These are phyloP conservation scores for Pulveroboletus sp. DNA, from an alignment of 768 basidiomycete species.

Conservation along the genomic window DNA sequence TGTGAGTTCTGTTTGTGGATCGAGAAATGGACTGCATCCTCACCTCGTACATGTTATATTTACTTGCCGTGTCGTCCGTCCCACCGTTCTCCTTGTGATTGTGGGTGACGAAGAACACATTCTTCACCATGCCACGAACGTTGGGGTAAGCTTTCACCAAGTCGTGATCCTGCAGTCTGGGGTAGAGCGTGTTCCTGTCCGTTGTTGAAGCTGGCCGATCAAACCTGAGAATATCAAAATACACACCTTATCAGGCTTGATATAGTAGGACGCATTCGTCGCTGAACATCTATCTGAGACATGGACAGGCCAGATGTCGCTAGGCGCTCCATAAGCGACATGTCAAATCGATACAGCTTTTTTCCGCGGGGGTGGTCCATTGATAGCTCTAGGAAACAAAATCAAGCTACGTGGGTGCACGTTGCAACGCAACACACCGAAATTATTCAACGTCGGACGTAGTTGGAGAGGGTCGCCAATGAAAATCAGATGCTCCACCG, in stretches of 20 bases:
- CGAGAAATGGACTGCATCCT: slow-evolving; percentile 30
- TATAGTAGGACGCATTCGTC: slow-evolving; percentile 71
- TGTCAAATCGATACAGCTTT: slow-evolving; percentile 59
- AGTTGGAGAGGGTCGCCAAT: slow-evolving; percentile 82
- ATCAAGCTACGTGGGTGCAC: neutral
- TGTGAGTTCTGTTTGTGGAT: slow-evolving; percentile 1
- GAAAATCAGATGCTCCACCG: slow-evolving; percentile 67
- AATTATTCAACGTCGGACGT: slow-evolving; percentile 63
- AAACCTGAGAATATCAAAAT: neutral
- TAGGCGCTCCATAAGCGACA: slow-evolving; percentile 74
- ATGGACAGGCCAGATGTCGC: slow-evolving; percentile 52
- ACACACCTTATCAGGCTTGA: slow-evolving; percentile 41
- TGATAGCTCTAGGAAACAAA: slow-evolving; percentile 48
- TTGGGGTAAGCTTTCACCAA: slow-evolving; percentile 46
- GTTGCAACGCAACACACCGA: slow-evolving; percentile 35
- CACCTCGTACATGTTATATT: slow-evolving; percentile 69
- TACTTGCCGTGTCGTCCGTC: slow-evolving; percentile 58
- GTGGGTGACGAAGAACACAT: slow-evolving; percentile 68
- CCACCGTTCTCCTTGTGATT: slow-evolving; percentile 55
- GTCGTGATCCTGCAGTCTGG: slow-evolving; percentile 52
- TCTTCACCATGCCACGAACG: slow-evolving; percentile 58
- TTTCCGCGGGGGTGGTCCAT: slow-evolving; percentile 59
- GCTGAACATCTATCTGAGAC: slow-evolving; percentile 67
- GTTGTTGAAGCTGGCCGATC: neutral
- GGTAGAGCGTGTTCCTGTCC: slow-evolving; percentile 55